Evolutionary conservation across 2,329 filamentous ascomycete species (phyloP), one percentile per base, ranked within the genome.

Genomic region (Xylaria sp.): DNA sequence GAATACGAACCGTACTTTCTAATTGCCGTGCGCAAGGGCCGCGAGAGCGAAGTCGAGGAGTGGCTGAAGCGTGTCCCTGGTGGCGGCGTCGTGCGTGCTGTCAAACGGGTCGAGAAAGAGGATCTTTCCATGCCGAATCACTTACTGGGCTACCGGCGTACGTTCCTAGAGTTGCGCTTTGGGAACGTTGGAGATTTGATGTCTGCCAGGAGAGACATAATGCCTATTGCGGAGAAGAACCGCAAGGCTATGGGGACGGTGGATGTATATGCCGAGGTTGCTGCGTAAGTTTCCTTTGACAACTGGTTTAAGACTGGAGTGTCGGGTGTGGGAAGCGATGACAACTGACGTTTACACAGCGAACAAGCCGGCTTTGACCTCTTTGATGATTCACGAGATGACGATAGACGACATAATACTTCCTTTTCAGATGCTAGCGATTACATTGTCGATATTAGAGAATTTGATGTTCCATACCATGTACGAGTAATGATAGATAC

Each of bases 381-480:
- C 73, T 98, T 97, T 87, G 94, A 98, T 76, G 91, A 94, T 77
- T 82, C 81, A 85, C 85, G 91, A 85, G 86, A 90, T 78, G 86
- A 93, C 76, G 90, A 95, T 77, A 86, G 85, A 88, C 88, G 89
- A 85, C 82, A 84, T 80, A 93, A 89, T 81, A 85, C 85, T 76
- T 83, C 83, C 68, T 89, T 92, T 80, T 83, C 89, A 70, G 93
- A 98, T 77, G 93, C 94, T 61, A 97, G 93, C 83, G 94, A 98
- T 83, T 97, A 90, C 77, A 93, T 99, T 84, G 86, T 97, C 80
- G 96, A 99, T 85, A 96, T 99, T 76, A 89, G 95, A 83, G 95
- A 99, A 82, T 99, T 96, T 78, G 95, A 99, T 79, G 96, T 99
- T 72, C 96, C 95, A 67, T 99, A 99, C 82, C 95, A 99, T 82